phyloP scores from a whole-genome alignment of 345 rosid species.

The Eucalyptus victrix region DNA sequence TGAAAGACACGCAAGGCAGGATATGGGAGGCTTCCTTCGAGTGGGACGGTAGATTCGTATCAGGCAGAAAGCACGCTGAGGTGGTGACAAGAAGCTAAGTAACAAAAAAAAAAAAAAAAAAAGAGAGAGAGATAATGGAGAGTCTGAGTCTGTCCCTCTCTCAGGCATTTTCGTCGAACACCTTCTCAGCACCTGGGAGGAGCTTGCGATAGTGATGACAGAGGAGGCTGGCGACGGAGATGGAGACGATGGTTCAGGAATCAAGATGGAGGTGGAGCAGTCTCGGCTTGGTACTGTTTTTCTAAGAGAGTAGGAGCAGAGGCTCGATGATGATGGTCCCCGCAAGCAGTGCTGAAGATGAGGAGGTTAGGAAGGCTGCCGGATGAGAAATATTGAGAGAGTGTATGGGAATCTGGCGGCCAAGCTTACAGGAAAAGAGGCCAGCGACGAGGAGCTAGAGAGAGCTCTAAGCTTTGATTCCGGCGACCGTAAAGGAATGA shows the following conservation, averaged over 20 bases:
- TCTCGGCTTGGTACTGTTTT: no score
- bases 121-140: not conserved
- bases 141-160: not conserved
- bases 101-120: no score
- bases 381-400: no score
- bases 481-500: no score
- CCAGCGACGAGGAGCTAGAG: no score
- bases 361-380: no score
- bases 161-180: not conserved
- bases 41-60: not conserved
- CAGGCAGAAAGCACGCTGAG: not conserved
- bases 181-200: not conserved
- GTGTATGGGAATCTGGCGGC: no score
- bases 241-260: not conserved
- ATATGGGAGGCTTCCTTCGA: not conserved
- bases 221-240: not conserved
- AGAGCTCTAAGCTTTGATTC: no score
- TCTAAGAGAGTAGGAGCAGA: no score
- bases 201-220: not conserved
- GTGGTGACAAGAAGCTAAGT: not conserved
- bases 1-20: not conserved
- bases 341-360: fast-evolving
- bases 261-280: not conserved
- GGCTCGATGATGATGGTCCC: not conserved
- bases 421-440: no score